These are phyloP conservation scores for Carex cristatella DNA, from an alignment of 176 grass and related monocot species.

Conservation along the genomic window DNA sequence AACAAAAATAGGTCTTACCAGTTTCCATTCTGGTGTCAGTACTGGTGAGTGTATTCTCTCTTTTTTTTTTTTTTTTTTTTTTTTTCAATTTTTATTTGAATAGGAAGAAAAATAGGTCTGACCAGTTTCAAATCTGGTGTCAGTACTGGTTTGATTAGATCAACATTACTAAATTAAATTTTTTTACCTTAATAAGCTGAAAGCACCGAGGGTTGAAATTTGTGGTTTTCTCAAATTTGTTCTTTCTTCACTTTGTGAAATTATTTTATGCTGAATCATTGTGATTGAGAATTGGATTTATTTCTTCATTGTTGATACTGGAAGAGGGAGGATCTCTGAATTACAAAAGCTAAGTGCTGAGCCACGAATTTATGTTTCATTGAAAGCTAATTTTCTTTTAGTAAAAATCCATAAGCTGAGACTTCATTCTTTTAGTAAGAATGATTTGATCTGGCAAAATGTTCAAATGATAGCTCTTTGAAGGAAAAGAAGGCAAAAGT, in stretches of 20 bases:
- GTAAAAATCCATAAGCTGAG: neutral
- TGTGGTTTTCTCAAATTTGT: no score
- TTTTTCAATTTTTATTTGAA: neutral
- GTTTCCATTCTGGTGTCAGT: constrained; percentile 83
- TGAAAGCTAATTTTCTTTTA: neutral
- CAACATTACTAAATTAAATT: neutral
- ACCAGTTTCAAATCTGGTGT: constrained; percentile 73
- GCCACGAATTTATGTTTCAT: neutral
- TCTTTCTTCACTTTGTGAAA: neutral
- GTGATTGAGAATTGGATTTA: neutral
- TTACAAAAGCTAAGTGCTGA: neutral
- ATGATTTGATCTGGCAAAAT: neutral
- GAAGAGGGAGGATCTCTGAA: neutral
- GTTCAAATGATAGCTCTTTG: neutral
- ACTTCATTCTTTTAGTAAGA: neutral
- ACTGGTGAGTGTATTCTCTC: constrained; percentile 34
- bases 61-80: neutral
- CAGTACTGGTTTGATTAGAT: constrained; percentile 45
- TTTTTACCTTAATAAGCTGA: neutral
- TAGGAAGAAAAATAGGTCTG: neutral
- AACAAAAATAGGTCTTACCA: neutral
- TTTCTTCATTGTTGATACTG: neutral
- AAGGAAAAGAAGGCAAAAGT: neutral
- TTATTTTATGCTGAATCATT: neutral
- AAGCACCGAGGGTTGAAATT: neutral